phyloP scores from a whole-genome alignment of 2,329 filamentous ascomycete species.

The Curvularia verruculosa region DNA sequence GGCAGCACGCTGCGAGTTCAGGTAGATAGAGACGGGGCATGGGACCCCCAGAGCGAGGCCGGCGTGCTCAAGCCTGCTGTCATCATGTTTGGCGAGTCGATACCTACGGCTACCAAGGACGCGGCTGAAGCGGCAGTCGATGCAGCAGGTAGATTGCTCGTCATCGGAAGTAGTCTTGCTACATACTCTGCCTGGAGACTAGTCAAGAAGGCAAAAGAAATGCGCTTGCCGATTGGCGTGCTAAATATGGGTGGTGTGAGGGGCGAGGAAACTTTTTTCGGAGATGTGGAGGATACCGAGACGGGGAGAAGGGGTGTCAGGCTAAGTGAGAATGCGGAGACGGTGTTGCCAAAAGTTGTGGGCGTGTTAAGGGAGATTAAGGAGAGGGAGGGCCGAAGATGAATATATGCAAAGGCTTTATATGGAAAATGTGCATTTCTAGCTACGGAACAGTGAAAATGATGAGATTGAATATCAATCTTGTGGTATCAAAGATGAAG shows the following conservation, averaged over 20 bases:
- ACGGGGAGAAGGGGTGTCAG: constrained; percentile 49
- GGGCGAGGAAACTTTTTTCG: constrained; percentile 76
- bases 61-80: constrained; percentile 92
- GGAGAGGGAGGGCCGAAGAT: neutral
- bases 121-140: constrained; percentile 83
- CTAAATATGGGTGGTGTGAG: constrained; percentile 86
- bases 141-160: constrained; percentile 70
- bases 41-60: constrained; percentile 58
- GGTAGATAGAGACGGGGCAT: constrained; percentile 81
- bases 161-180: constrained; percentile 87
- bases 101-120: constrained; percentile 69
- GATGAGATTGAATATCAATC: neutral
- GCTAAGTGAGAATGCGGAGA: constrained; percentile 50
- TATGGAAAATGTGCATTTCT: neutral
- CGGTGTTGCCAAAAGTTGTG: constrained; percentile 43
- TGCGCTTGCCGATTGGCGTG: constrained; percentile 83
- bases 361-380: constrained; percentile 30
- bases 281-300: constrained; percentile 56
- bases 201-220: constrained; percentile 80
- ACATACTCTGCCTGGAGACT: constrained; percentile 95
- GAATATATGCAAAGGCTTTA: neutral
- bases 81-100: constrained; percentile 95
- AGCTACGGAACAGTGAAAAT: no score
- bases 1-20: constrained; percentile 60
- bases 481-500: neutral